phyloP scores from a whole-genome alignment of 1,139 yeast species.

The Saccharomyces hybrid region DNA sequence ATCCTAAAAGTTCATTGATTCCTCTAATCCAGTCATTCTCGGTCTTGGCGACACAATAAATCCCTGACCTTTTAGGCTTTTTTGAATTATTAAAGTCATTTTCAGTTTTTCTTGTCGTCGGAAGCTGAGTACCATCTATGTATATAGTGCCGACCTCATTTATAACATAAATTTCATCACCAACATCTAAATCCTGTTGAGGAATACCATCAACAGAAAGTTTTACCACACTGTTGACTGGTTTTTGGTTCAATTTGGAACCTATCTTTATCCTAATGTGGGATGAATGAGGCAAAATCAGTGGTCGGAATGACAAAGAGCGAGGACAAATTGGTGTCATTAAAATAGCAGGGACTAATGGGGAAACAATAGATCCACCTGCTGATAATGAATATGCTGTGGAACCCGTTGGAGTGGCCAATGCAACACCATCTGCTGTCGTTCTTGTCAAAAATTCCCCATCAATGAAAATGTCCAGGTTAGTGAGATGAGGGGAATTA shows the following conservation, averaged over 20 bases:
- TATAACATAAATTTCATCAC: conserved; percentile 71
- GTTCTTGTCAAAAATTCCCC: conserved; percentile 80
- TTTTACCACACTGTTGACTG: conserved; percentile 39
- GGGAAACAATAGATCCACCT: conserved; percentile 91
- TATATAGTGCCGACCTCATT: conserved; percentile 52
- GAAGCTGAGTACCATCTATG: conserved; percentile 40
- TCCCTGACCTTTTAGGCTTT: conserved; percentile 41
- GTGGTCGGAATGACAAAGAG: conserved; percentile 78
- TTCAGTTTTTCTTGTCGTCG: conserved; percentile 22
- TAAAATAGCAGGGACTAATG: conserved; percentile 73
- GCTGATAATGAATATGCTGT: conserved; percentile 87
- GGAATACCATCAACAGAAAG: conserved; percentile 77
- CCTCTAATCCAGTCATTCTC: conserved; percentile 90
- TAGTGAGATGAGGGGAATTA: conserved; percentile 75
- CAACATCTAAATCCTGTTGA: conserved; percentile 58
- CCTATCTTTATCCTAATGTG: conserved; percentile 60
- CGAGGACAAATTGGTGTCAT: conserved; percentile 89
- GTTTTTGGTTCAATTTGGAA: conserved; percentile 31
- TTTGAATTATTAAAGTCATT: conserved; percentile 8
- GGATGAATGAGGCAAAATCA: conserved; percentile 67
- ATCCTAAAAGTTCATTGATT: conserved; percentile 78
- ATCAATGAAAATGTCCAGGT: conserved; percentile 74
- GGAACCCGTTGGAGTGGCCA: conserved; percentile 90
- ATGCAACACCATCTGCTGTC: conserved; percentile 81
- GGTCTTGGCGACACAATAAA: conserved; percentile 82